Evolutionary conservation across 129 eudicot species (phyloP), one percentile per base, ranked within the genome.

Genomic region (Solidago caesia): DNA sequence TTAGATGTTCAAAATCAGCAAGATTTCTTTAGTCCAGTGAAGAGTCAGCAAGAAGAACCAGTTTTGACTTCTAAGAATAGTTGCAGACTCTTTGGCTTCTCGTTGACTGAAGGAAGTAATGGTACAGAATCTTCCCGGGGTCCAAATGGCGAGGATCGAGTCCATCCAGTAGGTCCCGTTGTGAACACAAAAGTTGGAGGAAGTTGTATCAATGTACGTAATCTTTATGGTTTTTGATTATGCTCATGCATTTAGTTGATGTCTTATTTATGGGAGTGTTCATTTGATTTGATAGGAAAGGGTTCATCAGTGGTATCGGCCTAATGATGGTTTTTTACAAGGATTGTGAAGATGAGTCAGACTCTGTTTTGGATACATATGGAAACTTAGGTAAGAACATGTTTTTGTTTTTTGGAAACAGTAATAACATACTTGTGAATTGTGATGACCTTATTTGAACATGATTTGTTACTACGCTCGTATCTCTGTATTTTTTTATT

Each of bases 51-150:
- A 41, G 63, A 70, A 45, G 87, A 81, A 13, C 59, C 84, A 25
- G 86, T 72, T 73, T 69, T 82, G 1, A 43, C 75, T 45, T 80
- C 83, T 70, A 82, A 81, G 66, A 87, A 61, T 21, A 79, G 89
- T 65, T 92, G 98, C 81, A 86, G 92, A 59, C 86, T 92, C 43
- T 92, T 89, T 44, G 98, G 98, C 5, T 89, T 92, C 46, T 74
- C 94, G 0, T 73, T 92, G 78, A 85, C 90, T 1, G 95, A 92
- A 61, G 96, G 85, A 45, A 79, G 79, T 70, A 55, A 63, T 21
- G 74, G 74, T 2, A 75, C 62, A 25, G 73, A 67, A 33, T 57
- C 68, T 44, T 70, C 86, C 41, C 68, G 77, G 55, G 43, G 81
- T 48, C 75, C 85, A 7, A 74, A 26, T 81, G 85, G 61, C 2